phyloP scores from a whole-genome alignment of 2,329 filamentous ascomycete species.

The Trichoderma sp. region DNA sequence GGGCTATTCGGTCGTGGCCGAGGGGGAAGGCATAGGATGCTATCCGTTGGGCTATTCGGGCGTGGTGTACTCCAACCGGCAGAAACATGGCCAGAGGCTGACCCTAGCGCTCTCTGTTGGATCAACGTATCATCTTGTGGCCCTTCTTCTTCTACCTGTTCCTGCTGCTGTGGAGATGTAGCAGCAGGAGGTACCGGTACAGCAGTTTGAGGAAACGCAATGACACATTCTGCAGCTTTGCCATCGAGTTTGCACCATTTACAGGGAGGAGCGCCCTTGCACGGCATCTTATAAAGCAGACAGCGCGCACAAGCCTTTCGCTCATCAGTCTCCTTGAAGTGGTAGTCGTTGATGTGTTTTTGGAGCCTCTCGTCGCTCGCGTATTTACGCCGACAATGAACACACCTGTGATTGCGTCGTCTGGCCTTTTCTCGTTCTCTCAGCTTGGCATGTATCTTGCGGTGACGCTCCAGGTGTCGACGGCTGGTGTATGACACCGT shows the following conservation, averaged over 20 bases:
- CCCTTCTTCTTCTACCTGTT: background rate
- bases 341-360: conserved; percentile 23
- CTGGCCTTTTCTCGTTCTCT: background rate
- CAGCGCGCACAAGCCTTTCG: conserved; percentile 28
- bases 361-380: conserved; percentile 28
- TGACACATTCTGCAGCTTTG: background rate
- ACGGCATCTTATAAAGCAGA: conserved; percentile 28
- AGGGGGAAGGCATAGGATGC: background rate
- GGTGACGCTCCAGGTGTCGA: conserved; percentile 30
- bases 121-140: background rate
- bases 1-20: background rate
- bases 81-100: background rate
- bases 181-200: background rate
- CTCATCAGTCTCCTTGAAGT: conserved; percentile 22
- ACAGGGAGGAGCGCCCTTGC: conserved; percentile 27
- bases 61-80: background rate
- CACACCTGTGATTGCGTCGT: conserved; percentile 21
- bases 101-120: background rate
- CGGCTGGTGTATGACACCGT: conserved; percentile 22
- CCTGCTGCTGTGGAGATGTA: background rate
- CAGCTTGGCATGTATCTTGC: conserved; percentile 26
- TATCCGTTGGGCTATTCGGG: background rate
- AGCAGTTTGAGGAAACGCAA: background rate
- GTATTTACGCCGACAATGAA: conserved; percentile 26
- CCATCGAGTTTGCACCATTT: conserved; percentile 20